Base-by-base conservation (phyloP, 768 basidiomycete species). In the Tricholoma hemisulphureum region DNA sequence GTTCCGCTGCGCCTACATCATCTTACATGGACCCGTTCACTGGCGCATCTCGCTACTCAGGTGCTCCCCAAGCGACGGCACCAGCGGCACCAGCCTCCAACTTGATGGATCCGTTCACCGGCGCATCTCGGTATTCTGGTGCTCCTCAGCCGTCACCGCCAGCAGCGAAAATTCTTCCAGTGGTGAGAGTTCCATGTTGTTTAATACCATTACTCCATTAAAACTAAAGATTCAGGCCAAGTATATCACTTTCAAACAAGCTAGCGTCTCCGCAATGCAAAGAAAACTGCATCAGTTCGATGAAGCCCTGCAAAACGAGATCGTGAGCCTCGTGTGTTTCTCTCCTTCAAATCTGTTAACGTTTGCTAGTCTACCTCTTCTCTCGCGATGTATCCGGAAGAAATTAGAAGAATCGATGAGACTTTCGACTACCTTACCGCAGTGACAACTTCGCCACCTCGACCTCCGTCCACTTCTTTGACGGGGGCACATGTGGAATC, bases 191-290 rank as follows among this genome's bases (percentile, higher is more conserved):
- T 45, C 31, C 23, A 8, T n/a, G 14, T 2, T 45, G 10, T 26
- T 6, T 32, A 1, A 14, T 26, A 43, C 7, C 10, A 35, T 14
- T 3, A 24, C 14, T 45, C 8, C 18, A 18, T 34, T 26, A 10
- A 43, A 20, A 9, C 29, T n/a, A 10, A 9, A 50, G 37, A 2
- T 46, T 3, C 11, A 93, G 91, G 75, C 79, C 41, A 83, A 80
- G 35, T 77, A 80, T 41, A 80, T 93, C 18, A 77, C 81, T n/a
- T 96, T 98, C 78, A 92, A 90, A 61, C 91, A 93, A 77, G 91
- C 86, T 2, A 84, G 82, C 69, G 80, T 95, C 24, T 65, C 78
- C 20, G 91, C 91, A 16, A 91, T 95, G 85, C 86, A 84, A 65
- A 78, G 79, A 20, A 95, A 95, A 71, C 65, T 93, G 18, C 79